Conservation (phyloP, 1,139 yeast genomes). For the Taiozyma sp. region DNA sequence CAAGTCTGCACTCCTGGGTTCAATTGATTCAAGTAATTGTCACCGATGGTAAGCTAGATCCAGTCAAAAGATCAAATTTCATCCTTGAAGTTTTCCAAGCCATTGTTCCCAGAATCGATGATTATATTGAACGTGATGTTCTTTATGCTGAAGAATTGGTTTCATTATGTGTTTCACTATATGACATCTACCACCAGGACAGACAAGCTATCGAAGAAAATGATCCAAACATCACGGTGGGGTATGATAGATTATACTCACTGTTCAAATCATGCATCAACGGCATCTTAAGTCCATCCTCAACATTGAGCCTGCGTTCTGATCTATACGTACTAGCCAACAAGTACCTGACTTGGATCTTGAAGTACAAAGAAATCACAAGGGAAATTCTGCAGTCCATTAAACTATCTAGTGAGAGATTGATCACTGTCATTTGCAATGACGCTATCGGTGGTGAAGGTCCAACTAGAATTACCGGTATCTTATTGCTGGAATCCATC, state of each 20-base stretch:
- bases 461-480: constrained; percentile 68
- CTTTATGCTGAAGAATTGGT: constrained; percentile 73
- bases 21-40: constrained; percentile 71
- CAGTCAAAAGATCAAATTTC: constrained; percentile 48
- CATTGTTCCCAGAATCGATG: constrained; percentile 71
- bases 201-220: constrained; percentile 28
- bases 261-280: constrained; percentile 69
- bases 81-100: constrained; percentile 74
- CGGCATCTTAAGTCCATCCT: constrained; percentile 66
- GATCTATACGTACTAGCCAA: constrained; percentile 74
- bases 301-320: constrained; percentile 66
- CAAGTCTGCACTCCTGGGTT: constrained; percentile 77
- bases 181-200: constrained; percentile 56
- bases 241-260: constrained; percentile 52
- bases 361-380: constrained; percentile 36
- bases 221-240: constrained; percentile 32
- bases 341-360: constrained; percentile 54
- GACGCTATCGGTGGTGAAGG: constrained; percentile 85
- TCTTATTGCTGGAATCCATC: constrained; percentile 67
- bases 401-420: constrained; percentile 53
- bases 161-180: constrained; percentile 66
- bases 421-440: constrained; percentile 62
- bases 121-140: constrained; percentile 64
- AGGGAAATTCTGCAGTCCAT: constrained; percentile 48
- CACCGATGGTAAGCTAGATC: constrained; percentile 46